phyloP scores from a whole-genome alignment of 2,329 filamentous ascomycete species.

The Aspergillus viridinutans region DNA sequence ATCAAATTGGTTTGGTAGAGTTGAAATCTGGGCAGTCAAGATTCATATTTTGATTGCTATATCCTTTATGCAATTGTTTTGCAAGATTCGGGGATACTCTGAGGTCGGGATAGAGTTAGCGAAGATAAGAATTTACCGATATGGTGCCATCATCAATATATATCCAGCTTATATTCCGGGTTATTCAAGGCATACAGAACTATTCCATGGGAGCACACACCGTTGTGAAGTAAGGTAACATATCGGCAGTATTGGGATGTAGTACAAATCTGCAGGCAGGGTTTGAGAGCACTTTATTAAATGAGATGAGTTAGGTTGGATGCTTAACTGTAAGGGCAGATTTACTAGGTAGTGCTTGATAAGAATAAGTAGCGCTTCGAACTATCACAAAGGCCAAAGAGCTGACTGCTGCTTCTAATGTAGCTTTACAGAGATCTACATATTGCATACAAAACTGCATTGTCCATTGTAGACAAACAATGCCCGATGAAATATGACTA shows the following conservation, averaged over 20 bases:
- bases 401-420: too few species aligned
- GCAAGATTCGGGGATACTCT: background rate
- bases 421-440: too few species aligned
- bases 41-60: background rate
- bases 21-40: background rate
- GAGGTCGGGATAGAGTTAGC: too few species aligned
- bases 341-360: too few species aligned
- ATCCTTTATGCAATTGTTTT: background rate
- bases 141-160: background rate
- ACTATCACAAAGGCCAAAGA: too few species aligned
- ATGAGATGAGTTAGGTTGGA: too few species aligned
- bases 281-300: background rate
- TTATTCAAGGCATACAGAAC: background rate
- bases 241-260: background rate
- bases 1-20: background rate
- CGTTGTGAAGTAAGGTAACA: background rate
- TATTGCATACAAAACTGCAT: too few species aligned
- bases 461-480: too few species aligned
- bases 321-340: too few species aligned
- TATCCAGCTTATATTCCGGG: too few species aligned
- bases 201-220: background rate
- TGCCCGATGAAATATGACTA: background rate
- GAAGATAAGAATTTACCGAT: too few species aligned
- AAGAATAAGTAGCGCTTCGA: too few species aligned
- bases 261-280: background rate